Evolutionary conservation across 2,329 filamentous ascomycete genomes (phyloP).

Genomic region (Aphanocladium album): DNA sequence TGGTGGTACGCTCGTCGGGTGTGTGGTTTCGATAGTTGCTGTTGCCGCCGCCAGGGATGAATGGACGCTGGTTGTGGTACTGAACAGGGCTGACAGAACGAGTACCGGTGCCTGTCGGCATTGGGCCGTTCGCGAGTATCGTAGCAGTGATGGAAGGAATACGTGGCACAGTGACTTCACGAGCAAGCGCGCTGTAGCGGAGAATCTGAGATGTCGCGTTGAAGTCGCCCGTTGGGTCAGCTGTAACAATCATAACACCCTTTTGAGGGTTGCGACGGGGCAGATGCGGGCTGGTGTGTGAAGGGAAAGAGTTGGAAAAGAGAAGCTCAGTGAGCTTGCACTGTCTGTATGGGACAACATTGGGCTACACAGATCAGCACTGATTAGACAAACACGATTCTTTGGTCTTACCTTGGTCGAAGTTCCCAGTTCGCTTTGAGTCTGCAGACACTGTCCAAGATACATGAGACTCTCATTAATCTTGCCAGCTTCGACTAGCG

Average conservation of each 20-base stretch:
- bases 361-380: conserved; percentile 46
- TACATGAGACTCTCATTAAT: conserved; percentile 99
- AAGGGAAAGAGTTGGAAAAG: conserved; percentile 84
- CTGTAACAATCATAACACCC: conserved; percentile 93
- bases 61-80: conserved; percentile 31
- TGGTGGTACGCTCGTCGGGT: conserved; percentile 59
- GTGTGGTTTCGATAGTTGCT: conserved; percentile 34
- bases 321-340: conserved; percentile 81
- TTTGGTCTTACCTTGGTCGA: conserved; percentile 60
- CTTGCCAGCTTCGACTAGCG: conserved; percentile 90
- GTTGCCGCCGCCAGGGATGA: conserved; percentile 32
- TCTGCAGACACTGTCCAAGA: conserved; percentile 91
- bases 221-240: conserved; percentile 87
- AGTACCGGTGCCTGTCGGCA: conserved; percentile 18
- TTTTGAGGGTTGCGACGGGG: conserved; percentile 68
- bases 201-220: conserved; percentile 96
- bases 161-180: conserved; percentile 87
- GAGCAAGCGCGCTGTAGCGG: conserved; percentile 85
- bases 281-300: conserved; percentile 36
- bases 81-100: conserved; percentile 27
- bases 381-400: background rate
- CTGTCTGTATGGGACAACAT: conserved; percentile 72
- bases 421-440: conserved; percentile 76
- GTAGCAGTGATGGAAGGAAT: conserved; percentile 77
- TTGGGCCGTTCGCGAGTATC: conserved; percentile 43